Evolutionary conservation across 2,329 filamentous ascomycete species (phyloP), one percentile per base, ranked within the genome.

Genomic region (Penicillium corylophilum): DNA sequence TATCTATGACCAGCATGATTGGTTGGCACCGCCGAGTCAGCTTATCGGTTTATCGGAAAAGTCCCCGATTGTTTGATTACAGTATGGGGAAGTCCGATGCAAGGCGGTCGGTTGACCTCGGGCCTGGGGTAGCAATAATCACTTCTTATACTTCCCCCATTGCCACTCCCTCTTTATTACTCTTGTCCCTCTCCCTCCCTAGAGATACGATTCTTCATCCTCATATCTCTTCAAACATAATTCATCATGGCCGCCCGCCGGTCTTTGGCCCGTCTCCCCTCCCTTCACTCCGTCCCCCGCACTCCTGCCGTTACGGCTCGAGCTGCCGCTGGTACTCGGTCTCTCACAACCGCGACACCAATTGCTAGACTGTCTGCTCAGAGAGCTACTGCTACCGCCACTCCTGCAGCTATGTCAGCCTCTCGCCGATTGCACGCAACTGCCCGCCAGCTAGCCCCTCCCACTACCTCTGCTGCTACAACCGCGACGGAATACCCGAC

Each of bases 401-500:
- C 63, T 5, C 59, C 63, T 13, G 48, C 55, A 6, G 56, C 67
- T 20, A 53, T 64, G 33, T 60, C 64, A 28, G 63, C 66, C 16
- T 55, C 58, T 15, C 66, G 69, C 24, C 56, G 63, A 36, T 60
- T 85, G 36, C 81, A 85, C 67, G 79, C 78, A 46, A 84, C 82
- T 5, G 75, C 78, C 8, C 71, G 74, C 50, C 80, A 82, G 51
- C 70, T 82, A 33, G 70, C 62, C 53, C 76, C 75, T 44, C 72
- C 78, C 48, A 77, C 80, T 13, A 76, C 77, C 36, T 74, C 77
- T 35, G 76, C 78, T 45, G 72, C 76, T 45, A 71, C 71, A 5
- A 76, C 78, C n/a, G 70, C 79, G 36, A 74, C 77, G 46, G 74
- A 78, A 51, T 84, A 83, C 67, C 81, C 80, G 29, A 82, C 74